Percentiles rank a stretch among this genome's conserved stretches.
phyloP scores from a whole-genome alignment of 129 eudicot genomes.

The Arctium minus region DNA sequence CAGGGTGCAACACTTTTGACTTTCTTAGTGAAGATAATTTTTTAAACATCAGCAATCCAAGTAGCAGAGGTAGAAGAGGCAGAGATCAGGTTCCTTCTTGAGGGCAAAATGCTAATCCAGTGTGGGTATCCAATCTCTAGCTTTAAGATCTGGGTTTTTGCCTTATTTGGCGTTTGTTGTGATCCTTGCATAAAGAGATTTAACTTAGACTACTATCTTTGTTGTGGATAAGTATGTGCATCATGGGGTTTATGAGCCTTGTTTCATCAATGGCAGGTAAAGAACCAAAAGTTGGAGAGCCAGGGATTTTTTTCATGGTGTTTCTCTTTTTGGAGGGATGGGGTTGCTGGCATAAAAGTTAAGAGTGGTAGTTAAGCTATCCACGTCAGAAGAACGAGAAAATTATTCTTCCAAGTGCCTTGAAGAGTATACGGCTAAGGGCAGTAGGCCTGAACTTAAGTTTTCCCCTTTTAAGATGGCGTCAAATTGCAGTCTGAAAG shows the following conservation, averaged over 20 bases:
- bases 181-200: not conserved
- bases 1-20: not conserved
- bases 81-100: too few species aligned
- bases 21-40: not conserved
- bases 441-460: not conserved
- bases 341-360: not conserved
- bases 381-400: not conserved
- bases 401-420: not conserved
- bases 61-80: not conserved
- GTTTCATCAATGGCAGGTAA: not conserved
- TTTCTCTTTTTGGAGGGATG: not conserved
- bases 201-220: not conserved
- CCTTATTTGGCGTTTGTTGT: not conserved
- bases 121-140: not conserved
- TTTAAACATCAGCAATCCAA: not conserved
- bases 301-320: not conserved
- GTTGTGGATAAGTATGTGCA: not conserved
- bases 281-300: not conserved
- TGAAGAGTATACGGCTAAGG: not conserved
- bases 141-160: not conserved
- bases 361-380: not conserved
- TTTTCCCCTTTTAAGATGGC: not conserved
- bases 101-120: not conserved
- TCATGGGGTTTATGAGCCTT: not conserved
- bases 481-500: not conserved